A percentile compares a stretch with the other conserved stretches of the same genome.
phyloP scores from a whole-genome alignment of 192 early-diverging fungal genomes.

The Umbelopsis sp. region DNA sequence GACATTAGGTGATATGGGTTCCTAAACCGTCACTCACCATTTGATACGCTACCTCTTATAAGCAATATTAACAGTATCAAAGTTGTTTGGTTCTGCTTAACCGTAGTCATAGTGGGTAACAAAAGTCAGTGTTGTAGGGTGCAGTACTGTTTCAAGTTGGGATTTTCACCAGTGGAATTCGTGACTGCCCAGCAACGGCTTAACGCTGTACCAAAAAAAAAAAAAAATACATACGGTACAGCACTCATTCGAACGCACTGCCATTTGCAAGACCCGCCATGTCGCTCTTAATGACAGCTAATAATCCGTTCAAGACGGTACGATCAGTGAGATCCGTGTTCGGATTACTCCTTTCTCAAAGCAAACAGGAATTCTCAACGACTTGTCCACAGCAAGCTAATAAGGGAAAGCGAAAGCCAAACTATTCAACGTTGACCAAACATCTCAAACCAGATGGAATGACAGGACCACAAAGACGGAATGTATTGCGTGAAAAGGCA shows the following conservation, averaged over 20 bases:
- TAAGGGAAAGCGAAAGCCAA: conserved; percentile 28
- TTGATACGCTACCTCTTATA: too few relatives aligned
- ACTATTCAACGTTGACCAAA: conserved; percentile 37
- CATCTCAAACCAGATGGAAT: conserved; percentile 38
- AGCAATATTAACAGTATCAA: too few relatives aligned
- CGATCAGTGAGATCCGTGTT: background rate
- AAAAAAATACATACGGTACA: background rate
- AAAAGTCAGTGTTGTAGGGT: too few relatives aligned
- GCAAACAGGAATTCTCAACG: background rate
- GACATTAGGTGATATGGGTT: too few relatives aligned
- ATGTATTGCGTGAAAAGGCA: conserved; percentile 22
- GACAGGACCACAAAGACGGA: conserved; percentile 37
- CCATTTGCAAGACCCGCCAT: background rate
- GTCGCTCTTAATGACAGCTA: background rate
- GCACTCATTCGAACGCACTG: background rate
- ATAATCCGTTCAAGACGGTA: background rate
- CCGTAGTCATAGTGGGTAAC: too few relatives aligned
- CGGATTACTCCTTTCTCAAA: background rate
- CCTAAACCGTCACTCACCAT: too few relatives aligned
- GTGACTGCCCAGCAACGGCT: too few relatives aligned
- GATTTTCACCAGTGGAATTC: too few relatives aligned
- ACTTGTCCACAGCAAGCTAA: background rate
- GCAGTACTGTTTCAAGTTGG: too few relatives aligned
- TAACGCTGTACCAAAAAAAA: too few relatives aligned
- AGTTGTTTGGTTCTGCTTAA: too few relatives aligned